Conservation (phyloP, 805 yeast species). For the Lipomyces spencermartinsiae region DNA sequence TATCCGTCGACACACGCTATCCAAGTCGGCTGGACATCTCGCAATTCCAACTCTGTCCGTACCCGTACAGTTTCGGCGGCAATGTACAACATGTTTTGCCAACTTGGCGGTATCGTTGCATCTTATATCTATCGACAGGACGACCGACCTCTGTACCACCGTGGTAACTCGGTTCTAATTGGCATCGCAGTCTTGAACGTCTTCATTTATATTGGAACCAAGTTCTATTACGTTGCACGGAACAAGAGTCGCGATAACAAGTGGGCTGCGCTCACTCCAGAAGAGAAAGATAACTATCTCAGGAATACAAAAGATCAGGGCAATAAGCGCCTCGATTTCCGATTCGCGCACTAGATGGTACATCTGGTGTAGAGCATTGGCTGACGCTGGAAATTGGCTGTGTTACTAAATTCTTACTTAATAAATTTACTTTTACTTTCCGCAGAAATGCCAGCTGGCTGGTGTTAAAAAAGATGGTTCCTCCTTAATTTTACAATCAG, state of each 20-base stretch:
- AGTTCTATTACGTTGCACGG: conserved; percentile 45
- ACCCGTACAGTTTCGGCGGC: conserved; percentile 70
- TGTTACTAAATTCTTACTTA: too few relatives aligned
- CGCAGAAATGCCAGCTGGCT: too few relatives aligned
- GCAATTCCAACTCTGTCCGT: conserved; percentile 67
- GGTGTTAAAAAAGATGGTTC: too few relatives aligned
- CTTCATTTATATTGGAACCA: conserved; percentile 40
- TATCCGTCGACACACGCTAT: conserved; percentile 61
- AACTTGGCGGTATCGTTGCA: conserved; percentile 60
- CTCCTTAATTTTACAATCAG: neutral
- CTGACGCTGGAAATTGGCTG: neutral
- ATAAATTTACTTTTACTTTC: too few relatives aligned
- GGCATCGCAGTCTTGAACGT: conserved; percentile 40
- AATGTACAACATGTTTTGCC: conserved; percentile 67
- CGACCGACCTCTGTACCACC: conserved; percentile 65
- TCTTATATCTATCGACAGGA: conserved; percentile 62
- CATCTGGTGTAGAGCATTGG: neutral
- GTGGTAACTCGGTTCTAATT: conserved; percentile 57
- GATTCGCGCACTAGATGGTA: conserved; percentile 43
- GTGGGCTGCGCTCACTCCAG: conserved; percentile 60
- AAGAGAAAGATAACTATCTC: conserved; percentile 58
- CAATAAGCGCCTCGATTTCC: conserved; percentile 62
- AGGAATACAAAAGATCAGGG: conserved; percentile 59
- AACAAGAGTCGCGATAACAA: conserved; percentile 49
- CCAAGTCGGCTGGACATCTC: conserved; percentile 64